Evolutionary conservation across 2,329 filamentous ascomycete species (phyloP), one percentile per base, ranked within the genome.

Genomic region (Claviceps fusiformis): DNA sequence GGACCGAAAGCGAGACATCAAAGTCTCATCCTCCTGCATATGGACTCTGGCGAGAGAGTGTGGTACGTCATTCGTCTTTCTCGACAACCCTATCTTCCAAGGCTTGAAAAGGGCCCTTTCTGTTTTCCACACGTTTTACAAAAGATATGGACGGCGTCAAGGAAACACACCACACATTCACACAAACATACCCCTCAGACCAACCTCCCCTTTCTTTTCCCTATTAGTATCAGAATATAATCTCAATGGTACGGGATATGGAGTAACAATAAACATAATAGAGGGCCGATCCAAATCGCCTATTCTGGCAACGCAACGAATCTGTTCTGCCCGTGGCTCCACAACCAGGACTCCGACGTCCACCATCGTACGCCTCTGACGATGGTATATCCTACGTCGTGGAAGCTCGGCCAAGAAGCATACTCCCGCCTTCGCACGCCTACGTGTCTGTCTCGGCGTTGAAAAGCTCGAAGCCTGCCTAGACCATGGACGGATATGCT

Each of bases 21-120:
- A 82, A 83, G 62, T 60, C 76, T 24, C 81, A 83, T 9, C 90
- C 91, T 4, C 90, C 91, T 0, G 89, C 89, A 2, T 95, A 95
- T 65, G 90, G 90, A 0, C 72, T 89, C 1, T 95, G 89, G 87
- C 77, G 89, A 53, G 83, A 85, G 67, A 92, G 86, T 63, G 87
- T 93, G 69, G 85, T 88, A 77, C 68, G 84, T 82, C 5, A n/a
- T 82, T 15, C 5, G 9, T 49, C 50, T 31, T 27, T 27, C 15
- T 24, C 24, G 3, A 24, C 24, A 24, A 11, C 9, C 9, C 8
- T 10, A 11, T 13, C 35, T 6, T 35, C 33, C 9, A 10, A 35
- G 33, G 9, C 33, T 35, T 7, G 10, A 37, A 37, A 13, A 37
- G 11, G 7, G 10, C 10, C 10, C 35, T 37, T 37, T 37, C 35